phyloP scores from a whole-genome alignment of 805 yeast genomes.

The Nadsonia fulvescens region DNA sequence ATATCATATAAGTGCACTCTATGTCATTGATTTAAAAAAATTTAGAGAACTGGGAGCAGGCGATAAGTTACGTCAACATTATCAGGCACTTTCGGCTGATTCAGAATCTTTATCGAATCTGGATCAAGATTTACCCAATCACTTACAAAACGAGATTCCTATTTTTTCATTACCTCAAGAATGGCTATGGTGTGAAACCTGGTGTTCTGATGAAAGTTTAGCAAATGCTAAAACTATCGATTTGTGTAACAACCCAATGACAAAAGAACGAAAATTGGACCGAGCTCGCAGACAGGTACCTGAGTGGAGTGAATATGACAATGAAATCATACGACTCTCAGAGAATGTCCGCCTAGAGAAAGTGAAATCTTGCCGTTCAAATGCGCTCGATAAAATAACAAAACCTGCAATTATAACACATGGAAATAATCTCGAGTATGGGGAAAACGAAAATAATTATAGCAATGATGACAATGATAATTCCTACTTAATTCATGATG shows the following conservation, averaged over 20 bases:
- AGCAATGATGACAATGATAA: no score
- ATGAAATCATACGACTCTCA: no score
- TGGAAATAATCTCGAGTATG: no score
- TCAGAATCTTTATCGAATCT: conserved; percentile 63
- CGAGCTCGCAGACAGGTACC: conserved; percentile 60
- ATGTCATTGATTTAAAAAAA: conserved; percentile 53
- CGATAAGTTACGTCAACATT: conserved; percentile 63
- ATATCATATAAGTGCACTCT: conserved; percentile 74
- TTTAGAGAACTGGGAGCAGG: conserved; percentile 60
- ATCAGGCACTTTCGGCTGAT: conserved; percentile 66
- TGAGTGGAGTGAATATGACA: conserved; percentile 58
- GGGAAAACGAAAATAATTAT: no score
- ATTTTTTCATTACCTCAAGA: conserved; percentile 62
- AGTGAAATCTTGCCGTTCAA: no score
- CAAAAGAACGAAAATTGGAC: conserved; percentile 62
- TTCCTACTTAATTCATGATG: no score
- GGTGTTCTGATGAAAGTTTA: conserved; percentile 58
- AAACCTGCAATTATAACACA: no score
- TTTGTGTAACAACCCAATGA: conserved; percentile 66
- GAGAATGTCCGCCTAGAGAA: no score
- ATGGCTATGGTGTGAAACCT: conserved; percentile 89
- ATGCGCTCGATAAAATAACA: no score
- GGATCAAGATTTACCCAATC: conserved; percentile 90
- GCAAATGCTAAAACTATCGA: conserved; percentile 60
- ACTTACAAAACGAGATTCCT: conserved; percentile 48